Percentiles rank a stretch among this genome's conserved stretches.
These are phyloP conservation scores for Vaccinium corymbosum DNA, from an alignment of 148 eudicot genomes.

Conservation along the genomic window DNA sequence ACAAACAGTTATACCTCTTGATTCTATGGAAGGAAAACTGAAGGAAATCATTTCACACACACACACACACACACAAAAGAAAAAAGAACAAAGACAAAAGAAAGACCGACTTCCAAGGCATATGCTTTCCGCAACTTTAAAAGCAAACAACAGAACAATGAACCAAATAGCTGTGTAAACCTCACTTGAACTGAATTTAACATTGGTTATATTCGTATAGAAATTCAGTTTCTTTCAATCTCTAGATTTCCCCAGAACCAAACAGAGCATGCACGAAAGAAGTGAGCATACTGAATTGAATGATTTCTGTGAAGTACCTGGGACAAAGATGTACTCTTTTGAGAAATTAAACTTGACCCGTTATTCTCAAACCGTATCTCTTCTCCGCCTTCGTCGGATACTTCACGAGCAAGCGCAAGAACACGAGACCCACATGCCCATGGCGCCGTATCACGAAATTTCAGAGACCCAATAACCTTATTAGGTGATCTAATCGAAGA, in stretches of 20 bases:
- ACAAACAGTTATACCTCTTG: background rate
- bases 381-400: constrained; percentile 36
- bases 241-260: background rate
- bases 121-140: background rate
- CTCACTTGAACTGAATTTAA: background rate
- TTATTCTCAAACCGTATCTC: constrained; percentile 25
- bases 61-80: background rate
- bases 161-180: background rate
- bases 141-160: background rate
- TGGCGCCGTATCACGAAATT: constrained; percentile 19
- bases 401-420: constrained; percentile 33
- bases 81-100: background rate
- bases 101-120: background rate
- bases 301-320: constrained; percentile 5
- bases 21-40: background rate
- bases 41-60: no score
- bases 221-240: background rate
- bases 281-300: background rate
- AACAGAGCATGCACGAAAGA: background rate
- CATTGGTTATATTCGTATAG: background rate
- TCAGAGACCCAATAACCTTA: constrained; percentile 33
- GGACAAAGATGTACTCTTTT: constrained; percentile 23
- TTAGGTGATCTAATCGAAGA: constrained; percentile 18
- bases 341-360: constrained; percentile 27
- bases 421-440: constrained; percentile 29